phyloP scores from a whole-genome alignment of 2,329 filamentous ascomycete genomes.

The Aspergillus sp. region DNA sequence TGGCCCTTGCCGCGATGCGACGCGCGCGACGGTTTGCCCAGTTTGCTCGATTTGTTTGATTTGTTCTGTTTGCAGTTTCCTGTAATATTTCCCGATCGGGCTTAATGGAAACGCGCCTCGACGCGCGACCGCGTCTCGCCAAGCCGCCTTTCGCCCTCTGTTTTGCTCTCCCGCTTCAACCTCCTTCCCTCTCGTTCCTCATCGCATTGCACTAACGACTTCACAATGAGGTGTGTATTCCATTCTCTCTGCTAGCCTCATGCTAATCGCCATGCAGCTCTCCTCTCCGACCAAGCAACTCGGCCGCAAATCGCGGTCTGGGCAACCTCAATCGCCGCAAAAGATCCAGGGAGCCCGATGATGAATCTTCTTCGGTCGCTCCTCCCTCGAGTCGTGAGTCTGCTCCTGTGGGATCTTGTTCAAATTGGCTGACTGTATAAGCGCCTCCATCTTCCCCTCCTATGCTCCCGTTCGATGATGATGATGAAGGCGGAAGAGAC shows the following conservation, averaged over 20 bases:
- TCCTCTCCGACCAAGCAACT: constrained; percentile 69
- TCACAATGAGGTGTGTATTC: constrained; percentile 22
- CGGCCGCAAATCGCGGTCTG: constrained; percentile 70
- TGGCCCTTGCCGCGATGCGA: too few species aligned
- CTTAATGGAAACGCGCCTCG: constrained; percentile 26
- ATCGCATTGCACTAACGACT: not conserved
- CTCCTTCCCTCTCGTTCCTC: not conserved
- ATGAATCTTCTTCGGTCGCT: constrained; percentile 50
- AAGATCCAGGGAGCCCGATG: constrained; percentile 56
- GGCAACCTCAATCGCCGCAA: constrained; percentile 48
- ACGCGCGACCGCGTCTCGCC: constrained; percentile 13
- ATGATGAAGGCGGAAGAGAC: constrained; percentile 36
- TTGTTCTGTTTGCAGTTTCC: constrained; percentile 1
- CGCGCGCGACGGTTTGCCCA: constrained; percentile 13
- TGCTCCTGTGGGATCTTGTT: constrained; percentile 2
- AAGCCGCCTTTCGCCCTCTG: constrained; percentile 13
- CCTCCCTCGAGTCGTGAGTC: constrained; percentile 56
- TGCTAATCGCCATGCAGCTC: constrained; percentile 47
- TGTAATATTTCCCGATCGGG: constrained; percentile 16
- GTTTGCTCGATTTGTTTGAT: constrained; percentile 19
- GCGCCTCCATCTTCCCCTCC: constrained; percentile 53
- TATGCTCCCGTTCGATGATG: constrained; percentile 42
- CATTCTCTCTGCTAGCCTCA: not conserved
- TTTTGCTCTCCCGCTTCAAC: constrained; percentile 5
- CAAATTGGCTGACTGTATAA: constrained; percentile 12